These are phyloP conservation scores for Dactylonectria macrodidyma DNA, from an alignment of 2,329 filamentous ascomycete genomes.

Conservation along the genomic window DNA sequence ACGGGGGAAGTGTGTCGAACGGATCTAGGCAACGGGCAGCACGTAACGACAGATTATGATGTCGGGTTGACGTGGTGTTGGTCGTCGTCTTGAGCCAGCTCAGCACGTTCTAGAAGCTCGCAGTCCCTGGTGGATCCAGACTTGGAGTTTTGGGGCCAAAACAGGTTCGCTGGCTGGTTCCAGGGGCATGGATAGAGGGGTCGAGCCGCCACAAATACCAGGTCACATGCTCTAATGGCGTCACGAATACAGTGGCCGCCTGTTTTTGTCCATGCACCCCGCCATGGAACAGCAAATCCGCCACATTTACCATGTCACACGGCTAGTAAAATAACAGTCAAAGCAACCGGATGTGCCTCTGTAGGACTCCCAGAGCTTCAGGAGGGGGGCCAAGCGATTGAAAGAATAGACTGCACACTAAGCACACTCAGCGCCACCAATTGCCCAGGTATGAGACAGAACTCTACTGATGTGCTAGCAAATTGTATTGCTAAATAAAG, in stretches of 20 bases:
- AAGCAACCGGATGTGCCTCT: not conserved
- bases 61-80: conserved; percentile 13
- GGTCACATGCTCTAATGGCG: not conserved
- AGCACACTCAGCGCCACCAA: too few relatives aligned
- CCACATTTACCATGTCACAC: not conserved
- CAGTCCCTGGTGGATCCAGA: conserved; percentile 36
- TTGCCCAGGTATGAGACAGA: too few relatives aligned
- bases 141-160: conserved; percentile 22
- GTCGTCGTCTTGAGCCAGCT: conserved; percentile 15
- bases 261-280: conserved; percentile 35
- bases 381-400: not conserved
- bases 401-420: too few relatives aligned
- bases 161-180: conserved; percentile 9
- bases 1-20: not conserved
- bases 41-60: not conserved
- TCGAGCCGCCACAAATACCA: conserved; percentile 18
- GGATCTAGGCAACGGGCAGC: not conserved
- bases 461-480: too few relatives aligned
- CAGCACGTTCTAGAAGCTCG: conserved; percentile 47
- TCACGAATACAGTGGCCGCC: not conserved
- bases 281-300: conserved; percentile 10
- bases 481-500: too few relatives aligned
- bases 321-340: not conserved
- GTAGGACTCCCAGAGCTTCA: not conserved
- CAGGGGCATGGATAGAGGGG: conserved; percentile 32